phyloP scores from a whole-genome alignment of 23 red algal genomes.

The Pyropia haitanensis region DNA sequence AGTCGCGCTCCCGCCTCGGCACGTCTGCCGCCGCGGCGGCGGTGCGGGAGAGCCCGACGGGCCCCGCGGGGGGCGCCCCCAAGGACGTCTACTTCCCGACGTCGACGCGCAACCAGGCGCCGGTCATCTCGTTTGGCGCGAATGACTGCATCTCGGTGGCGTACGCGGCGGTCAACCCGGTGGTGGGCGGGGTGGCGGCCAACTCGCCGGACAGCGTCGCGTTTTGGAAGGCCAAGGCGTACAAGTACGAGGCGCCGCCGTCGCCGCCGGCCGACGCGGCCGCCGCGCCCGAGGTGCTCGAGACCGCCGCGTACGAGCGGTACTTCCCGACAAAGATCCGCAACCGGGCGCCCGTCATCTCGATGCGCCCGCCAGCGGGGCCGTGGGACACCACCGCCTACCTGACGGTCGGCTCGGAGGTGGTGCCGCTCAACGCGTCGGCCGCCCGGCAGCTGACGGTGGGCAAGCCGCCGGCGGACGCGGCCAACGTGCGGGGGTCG shows the following conservation, averaged over 20 bases:
- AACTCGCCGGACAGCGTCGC: conserved; percentile 11
- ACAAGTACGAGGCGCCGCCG: conserved; percentile 9
- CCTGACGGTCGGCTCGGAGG: background rate
- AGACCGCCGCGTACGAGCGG: conserved; percentile 9
- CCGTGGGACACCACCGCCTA: background rate
- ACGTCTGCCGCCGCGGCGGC: background rate
- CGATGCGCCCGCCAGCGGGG: conserved; percentile 9
- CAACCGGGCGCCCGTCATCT: conserved; percentile 19
- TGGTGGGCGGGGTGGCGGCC: conserved; percentile 2
- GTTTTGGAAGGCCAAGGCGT: conserved; percentile 24
- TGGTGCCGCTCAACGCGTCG: conserved; percentile 8
- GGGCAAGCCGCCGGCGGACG: too few relatives aligned
- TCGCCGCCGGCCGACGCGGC: background rate
- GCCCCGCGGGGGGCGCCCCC: conserved; percentile 5
- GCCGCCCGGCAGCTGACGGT: conserved; percentile 5
- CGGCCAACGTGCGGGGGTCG: too few relatives aligned
- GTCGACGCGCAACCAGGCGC: conserved; percentile 16
- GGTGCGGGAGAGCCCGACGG: conserved; percentile 1
- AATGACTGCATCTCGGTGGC: conserved; percentile 13
- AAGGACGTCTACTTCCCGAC: conserved; percentile 7
- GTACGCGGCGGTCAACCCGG: conserved; percentile 3
- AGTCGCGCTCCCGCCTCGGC: background rate
- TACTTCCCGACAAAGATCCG: conserved; percentile 20
- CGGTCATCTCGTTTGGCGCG: conserved; percentile 9
- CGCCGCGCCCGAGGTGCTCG: background rate